These are phyloP conservation scores for Carex pumila DNA, from an alignment of 176 grass and related monocot species.

Conservation along the genomic window DNA sequence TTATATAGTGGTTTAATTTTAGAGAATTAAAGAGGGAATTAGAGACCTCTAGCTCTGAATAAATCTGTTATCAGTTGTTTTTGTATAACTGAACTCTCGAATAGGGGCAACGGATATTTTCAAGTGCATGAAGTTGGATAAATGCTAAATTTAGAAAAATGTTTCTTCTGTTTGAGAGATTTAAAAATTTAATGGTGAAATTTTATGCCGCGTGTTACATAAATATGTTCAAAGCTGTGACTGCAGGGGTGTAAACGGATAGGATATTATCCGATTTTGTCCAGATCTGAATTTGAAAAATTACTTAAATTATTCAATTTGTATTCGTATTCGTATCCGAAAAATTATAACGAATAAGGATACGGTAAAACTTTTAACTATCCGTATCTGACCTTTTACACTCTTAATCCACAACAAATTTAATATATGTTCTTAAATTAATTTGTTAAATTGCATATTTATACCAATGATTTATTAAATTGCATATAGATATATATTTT, in stretches of 20 bases:
- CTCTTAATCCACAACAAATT: too few relatives aligned
- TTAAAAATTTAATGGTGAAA: not conserved
- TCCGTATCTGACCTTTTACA: too few relatives aligned
- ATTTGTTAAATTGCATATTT: too few relatives aligned
- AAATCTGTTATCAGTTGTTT: not conserved
- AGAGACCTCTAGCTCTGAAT: not conserved
- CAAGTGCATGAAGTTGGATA: not conserved
- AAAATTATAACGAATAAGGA: too few relatives aligned
- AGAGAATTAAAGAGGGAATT: not conserved
- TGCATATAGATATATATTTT: too few relatives aligned
- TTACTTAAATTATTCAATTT: too few relatives aligned
- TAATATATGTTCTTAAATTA: too few relatives aligned
- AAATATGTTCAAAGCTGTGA: not conserved
- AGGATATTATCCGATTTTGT: too few relatives aligned
- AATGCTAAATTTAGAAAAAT: slow-evolving; percentile 2
- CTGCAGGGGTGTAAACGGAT: not conserved
- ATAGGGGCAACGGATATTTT: not conserved
- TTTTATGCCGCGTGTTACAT: not conserved
- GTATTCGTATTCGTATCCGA: too few relatives aligned
- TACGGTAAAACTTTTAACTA: too few relatives aligned
- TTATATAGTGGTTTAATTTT: not conserved
- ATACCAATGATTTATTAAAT: too few relatives aligned
- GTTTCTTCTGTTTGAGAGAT: not conserved
- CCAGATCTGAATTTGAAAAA: too few relatives aligned
- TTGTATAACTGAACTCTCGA: not conserved